These are phyloP conservation scores for Malus domestica DNA, from an alignment of 306 rosid species.

Conservation along the genomic window DNA sequence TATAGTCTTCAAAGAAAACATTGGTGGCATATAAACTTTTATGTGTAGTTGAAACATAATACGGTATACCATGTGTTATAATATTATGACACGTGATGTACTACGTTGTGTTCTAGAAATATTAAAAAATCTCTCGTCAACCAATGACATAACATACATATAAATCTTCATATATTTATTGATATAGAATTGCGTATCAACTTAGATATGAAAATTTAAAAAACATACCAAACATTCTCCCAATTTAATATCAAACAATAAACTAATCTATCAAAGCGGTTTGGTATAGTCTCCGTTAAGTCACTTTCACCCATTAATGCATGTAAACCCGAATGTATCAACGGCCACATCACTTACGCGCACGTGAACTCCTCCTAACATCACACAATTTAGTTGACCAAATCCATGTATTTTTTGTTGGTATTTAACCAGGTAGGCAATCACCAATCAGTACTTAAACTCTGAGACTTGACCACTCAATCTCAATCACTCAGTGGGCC, in stretches of 20 bases:
- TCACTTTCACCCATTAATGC: background rate
- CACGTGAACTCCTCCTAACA: too few species aligned
- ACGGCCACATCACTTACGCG: background rate
- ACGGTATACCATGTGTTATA: too few species aligned
- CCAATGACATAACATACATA: background rate
- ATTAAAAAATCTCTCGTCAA: background rate
- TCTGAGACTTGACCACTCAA: background rate
- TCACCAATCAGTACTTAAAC: background rate
- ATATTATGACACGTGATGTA: too few species aligned
- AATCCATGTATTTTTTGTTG: background rate
- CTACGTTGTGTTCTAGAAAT: rapidly evolving
- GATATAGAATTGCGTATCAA: background rate
- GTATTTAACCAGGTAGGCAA: background rate
- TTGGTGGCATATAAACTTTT: too few species aligned
- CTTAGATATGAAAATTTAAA: background rate
- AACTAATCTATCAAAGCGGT: too few species aligned
- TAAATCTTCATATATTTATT: background rate
- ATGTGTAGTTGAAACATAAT: too few species aligned
- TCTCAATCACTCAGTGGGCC: background rate
- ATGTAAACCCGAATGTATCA: too few species aligned
- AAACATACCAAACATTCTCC: background rate
- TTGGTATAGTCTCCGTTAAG: too few species aligned
- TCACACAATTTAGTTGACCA: background rate
- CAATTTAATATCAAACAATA: too few species aligned
- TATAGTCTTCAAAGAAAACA: too few species aligned